Evolutionary conservation across 2,329 filamentous ascomycete species (phyloP).

Genomic region (Aureobasidium mangrovei): DNA sequence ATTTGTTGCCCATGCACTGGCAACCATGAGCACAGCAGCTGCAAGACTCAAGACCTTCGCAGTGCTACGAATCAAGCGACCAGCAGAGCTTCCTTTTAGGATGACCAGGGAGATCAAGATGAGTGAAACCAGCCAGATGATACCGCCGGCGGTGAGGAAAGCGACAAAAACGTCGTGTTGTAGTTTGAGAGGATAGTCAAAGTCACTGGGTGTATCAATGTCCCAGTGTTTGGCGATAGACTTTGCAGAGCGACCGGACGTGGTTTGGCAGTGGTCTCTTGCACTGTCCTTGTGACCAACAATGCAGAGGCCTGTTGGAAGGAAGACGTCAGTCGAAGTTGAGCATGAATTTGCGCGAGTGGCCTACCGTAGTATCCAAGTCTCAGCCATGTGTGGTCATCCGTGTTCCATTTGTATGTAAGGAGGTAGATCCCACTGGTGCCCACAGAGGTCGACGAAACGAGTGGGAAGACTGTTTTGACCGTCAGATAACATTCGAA

Average conservation of each 20-base stretch:
- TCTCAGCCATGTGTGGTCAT: constrained; percentile 5
- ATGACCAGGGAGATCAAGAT: constrained; percentile 14
- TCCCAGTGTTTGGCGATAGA: constrained; percentile 6
- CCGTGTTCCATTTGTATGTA: not conserved
- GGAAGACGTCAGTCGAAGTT: not conserved
- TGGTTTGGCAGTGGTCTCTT: not conserved
- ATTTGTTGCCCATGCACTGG: constrained; percentile 16
- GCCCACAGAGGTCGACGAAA: constrained; percentile 8
- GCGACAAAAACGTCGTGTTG: constrained; percentile 16
- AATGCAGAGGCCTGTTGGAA: not conserved
- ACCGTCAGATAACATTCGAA: not conserved
- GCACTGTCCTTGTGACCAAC: not conserved
- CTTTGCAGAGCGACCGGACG: constrained; percentile 10
- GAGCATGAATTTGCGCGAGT: not conserved
- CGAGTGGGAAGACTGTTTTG: constrained; percentile 13
- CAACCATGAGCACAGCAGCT: constrained; percentile 15
- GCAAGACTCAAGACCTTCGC: constrained; percentile 6
- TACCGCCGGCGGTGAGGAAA: constrained; percentile 17
- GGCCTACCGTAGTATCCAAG: constrained; percentile 15
- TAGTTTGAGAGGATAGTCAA: constrained; percentile 11
- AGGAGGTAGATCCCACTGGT: constrained; percentile 14
- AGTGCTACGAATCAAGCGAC: not conserved
- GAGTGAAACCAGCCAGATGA: constrained; percentile 14
- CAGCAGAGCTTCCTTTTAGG: constrained; percentile 10
- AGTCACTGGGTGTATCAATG: constrained; percentile 3